phyloP scores from a whole-genome alignment of 2,329 filamentous ascomycete species.

The Rugonectria rugulosa region DNA sequence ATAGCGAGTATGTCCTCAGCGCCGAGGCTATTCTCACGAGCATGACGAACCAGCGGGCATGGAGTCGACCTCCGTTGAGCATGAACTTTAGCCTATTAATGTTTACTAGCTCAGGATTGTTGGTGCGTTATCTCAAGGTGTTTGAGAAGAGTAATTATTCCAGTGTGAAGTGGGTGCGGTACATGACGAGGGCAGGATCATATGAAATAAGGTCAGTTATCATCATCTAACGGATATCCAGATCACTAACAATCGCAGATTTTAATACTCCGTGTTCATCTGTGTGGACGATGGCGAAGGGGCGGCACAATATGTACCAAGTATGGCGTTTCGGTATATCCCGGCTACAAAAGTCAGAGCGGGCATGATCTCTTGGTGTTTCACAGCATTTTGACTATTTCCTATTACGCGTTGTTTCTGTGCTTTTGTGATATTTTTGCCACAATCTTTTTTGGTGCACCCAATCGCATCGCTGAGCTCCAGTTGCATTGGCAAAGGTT shows the following conservation, averaged over 20 bases:
- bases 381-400: slow-evolving; percentile 30
- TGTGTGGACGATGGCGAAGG: slow-evolving; percentile 14
- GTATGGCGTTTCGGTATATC: slow-evolving; percentile 43
- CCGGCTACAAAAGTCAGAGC: slow-evolving; percentile 39
- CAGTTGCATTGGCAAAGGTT: too few relatives aligned
- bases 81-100: slow-evolving; percentile 94
- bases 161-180: slow-evolving; percentile 98
- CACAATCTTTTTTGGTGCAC: slow-evolving; percentile 5
- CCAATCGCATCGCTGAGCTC: too few relatives aligned
- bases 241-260: slow-evolving; percentile 40
- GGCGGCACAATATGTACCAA: slow-evolving; percentile 40
- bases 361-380: slow-evolving; percentile 33
- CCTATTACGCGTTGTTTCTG: slow-evolving; percentile 16
- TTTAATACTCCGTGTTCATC: slow-evolving; percentile 38
- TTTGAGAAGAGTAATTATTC: slow-evolving; percentile 99
- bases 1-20: slow-evolving; percentile 93
- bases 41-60: slow-evolving; percentile 98
- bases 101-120: slow-evolving; percentile 93
- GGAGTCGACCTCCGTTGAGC: slow-evolving; percentile 91
- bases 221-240: too few relatives aligned
- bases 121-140: slow-evolving; percentile 96
- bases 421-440: slow-evolving; percentile 3
- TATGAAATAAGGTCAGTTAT: slow-evolving; percentile 85
- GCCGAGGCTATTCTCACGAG: slow-evolving; percentile 92
- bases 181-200: slow-evolving; percentile 97